A percentile compares a stretch with the other conserved stretches of the same genome.
Evolutionary conservation across 106 monocot genomes (phyloP).

Genomic region (Iris macrosiphon): DNA sequence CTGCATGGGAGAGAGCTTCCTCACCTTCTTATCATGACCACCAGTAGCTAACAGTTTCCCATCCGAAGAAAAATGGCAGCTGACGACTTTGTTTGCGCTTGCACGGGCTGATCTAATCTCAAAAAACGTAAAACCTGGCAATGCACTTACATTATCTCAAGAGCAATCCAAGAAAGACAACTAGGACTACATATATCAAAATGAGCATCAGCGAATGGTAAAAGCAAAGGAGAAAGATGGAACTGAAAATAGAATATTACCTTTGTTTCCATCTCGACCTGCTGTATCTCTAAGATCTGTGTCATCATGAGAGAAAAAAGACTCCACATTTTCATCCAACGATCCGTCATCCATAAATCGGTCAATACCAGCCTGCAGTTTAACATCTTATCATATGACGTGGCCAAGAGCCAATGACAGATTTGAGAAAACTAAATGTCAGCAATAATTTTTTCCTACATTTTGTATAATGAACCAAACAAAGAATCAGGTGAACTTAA

Average conservation of each 20-base stretch:
- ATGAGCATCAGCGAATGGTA: not conserved
- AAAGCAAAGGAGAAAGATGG: not conserved
- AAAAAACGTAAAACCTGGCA: conserved; percentile 61
- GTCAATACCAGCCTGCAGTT: conserved; percentile 62
- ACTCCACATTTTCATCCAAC: conserved; percentile 86
- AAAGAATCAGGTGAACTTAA: too few relatives aligned
- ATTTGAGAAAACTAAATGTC: too few relatives aligned
- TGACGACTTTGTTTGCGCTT: conserved; percentile 85
- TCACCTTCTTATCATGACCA: conserved; percentile 98
- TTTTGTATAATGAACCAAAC: too few relatives aligned
- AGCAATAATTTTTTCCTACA: too few relatives aligned
- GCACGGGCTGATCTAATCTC: conserved; percentile 51
- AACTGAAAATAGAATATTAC: conserved; percentile 13
- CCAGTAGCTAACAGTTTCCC: conserved; percentile 97
- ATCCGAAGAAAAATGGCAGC: conserved; percentile 97
- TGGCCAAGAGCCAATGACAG: not conserved
- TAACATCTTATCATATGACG: conserved; percentile 26
- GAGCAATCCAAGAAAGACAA: not conserved
- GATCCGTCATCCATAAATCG: conserved; percentile 82
- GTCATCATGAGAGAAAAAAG: conserved; percentile 95
- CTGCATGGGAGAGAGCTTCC: too few relatives aligned
- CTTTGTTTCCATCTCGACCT: conserved; percentile 76
- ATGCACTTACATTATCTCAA: too few relatives aligned
- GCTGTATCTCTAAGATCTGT: conserved; percentile 75
- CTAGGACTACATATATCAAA: too few relatives aligned